These are phyloP conservation scores for Arthrocladium fulminans DNA, from an alignment of 2,329 filamentous ascomycete species.

Conservation along the genomic window DNA sequence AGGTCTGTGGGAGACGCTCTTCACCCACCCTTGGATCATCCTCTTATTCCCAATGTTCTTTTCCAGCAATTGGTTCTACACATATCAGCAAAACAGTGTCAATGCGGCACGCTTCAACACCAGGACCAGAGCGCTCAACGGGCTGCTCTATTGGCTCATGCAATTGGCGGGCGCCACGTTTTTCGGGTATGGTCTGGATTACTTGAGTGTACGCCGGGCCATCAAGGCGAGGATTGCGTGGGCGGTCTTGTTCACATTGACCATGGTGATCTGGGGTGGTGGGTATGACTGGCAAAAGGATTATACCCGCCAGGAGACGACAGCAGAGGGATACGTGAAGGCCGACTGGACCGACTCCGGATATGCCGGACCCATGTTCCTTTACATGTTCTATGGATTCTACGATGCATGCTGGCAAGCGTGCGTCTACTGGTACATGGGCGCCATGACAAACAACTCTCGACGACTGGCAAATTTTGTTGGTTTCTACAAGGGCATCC, in stretches of 20 bases:
- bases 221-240: constrained; percentile 59
- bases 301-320: constrained; percentile 42
- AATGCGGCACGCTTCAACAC: constrained; percentile 64
- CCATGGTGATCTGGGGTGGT: constrained; percentile 72
- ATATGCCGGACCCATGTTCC: constrained; percentile 71
- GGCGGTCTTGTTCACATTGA: constrained; percentile 55
- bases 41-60: constrained; percentile 75
- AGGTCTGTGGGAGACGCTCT: constrained; percentile 66
- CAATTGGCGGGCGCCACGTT: constrained; percentile 69
- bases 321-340: constrained; percentile 20
- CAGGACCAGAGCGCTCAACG: constrained; percentile 67
- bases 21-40: constrained; percentile 62
- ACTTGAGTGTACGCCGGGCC: constrained; percentile 50
- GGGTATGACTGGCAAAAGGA: constrained; percentile 67
- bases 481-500: constrained; percentile 74
- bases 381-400: constrained; percentile 86
- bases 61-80: constrained; percentile 70
- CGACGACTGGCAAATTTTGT: constrained; percentile 77
- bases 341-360: constrained; percentile 59
- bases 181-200: constrained; percentile 65
- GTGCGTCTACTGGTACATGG: constrained; percentile 83
- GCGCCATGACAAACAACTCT: constrained; percentile 74
- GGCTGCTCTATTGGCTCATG: constrained; percentile 66
- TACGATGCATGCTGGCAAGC: constrained; percentile 89
- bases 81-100: constrained; percentile 68